Conservation (phyloP, 139 green algal species). For the Coelastrella sp. region DNA sequence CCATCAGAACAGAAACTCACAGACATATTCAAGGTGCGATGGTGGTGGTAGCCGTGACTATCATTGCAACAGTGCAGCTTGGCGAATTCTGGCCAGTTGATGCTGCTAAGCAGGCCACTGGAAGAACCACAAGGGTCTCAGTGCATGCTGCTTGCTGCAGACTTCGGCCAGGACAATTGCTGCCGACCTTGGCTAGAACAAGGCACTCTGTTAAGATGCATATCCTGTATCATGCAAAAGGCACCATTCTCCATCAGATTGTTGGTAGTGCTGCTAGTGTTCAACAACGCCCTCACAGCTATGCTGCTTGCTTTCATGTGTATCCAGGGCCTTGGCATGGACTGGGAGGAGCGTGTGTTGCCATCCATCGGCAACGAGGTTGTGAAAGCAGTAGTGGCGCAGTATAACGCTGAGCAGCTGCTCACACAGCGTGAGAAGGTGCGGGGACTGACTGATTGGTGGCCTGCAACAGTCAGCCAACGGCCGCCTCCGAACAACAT, state of each 20-base stretch:
- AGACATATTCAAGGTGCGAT: constrained; percentile 87
- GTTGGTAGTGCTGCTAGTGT: too few relatives aligned
- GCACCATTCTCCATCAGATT: too few relatives aligned
- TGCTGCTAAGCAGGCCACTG: too few relatives aligned
- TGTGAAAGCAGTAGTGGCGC: constrained; percentile 97
- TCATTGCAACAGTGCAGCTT: too few relatives aligned
- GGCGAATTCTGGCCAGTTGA: too few relatives aligned
- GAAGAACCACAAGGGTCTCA: neutral
- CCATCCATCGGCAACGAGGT: constrained; percentile 99
- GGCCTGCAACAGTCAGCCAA: too few relatives aligned
- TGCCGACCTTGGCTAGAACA: neutral
- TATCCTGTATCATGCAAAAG: too few relatives aligned
- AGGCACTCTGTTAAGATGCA: too few relatives aligned
- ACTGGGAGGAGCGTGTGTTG: constrained; percentile 99
- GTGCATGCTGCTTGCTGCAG: neutral
- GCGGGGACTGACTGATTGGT: neutral
- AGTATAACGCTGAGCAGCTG: constrained; percentile 99
- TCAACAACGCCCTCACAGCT: too few relatives aligned
- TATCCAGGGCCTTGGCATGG: constrained; percentile 87
- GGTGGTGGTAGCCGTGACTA: too few relatives aligned
- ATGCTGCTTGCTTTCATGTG: neutral
- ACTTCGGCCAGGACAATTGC: neutral
- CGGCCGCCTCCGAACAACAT: too few relatives aligned
- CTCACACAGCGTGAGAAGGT: constrained; percentile 98
- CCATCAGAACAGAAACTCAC: constrained; percentile 86